Percentiles rank a stretch among this genome's conserved stretches.
Conservation (phyloP, 2,329 filamentous ascomycete genomes). For the Fusarium cicatricum region DNA sequence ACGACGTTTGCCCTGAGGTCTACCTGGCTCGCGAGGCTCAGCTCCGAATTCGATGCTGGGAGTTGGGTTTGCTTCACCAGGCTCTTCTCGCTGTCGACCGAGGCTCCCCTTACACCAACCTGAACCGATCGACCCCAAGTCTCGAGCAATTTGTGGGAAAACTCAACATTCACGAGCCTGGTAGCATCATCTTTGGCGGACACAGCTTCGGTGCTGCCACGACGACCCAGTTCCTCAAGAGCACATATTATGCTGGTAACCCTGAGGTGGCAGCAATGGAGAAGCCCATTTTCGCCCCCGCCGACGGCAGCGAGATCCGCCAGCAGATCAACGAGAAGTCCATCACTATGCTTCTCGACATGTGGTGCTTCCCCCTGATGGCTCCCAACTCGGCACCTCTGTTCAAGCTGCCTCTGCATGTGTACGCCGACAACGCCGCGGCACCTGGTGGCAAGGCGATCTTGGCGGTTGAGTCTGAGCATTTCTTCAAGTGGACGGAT, state of each 20-base stretch:
- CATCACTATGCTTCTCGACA: conserved; percentile 76
- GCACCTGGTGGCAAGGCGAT: conserved; percentile 66
- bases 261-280: conserved; percentile 57
- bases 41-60: conserved; percentile 79
- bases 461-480: conserved; percentile 76
- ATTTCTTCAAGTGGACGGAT: conserved; percentile 80
- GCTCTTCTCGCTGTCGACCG: conserved; percentile 72
- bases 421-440: conserved; percentile 62
- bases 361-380: conserved; percentile 80
- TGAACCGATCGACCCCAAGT: conserved; percentile 59
- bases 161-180: conserved; percentile 75
- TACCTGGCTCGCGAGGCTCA: conserved; percentile 75
- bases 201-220: conserved; percentile 85
- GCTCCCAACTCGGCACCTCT: conserved; percentile 69
- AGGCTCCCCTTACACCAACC: conserved; percentile 58
- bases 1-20: conserved; percentile 70
- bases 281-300: conserved; percentile 69
- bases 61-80: conserved; percentile 75
- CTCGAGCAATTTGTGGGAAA: conserved; percentile 67
- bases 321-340: conserved; percentile 73
- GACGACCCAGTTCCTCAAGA: conserved; percentile 79
- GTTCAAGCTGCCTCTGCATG: conserved; percentile 76
- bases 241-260: conserved; percentile 70
- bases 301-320: conserved; percentile 62
- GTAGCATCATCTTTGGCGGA: conserved; percentile 77